These are phyloP conservation scores for Aegilops bicornis DNA, from an alignment of 176 grass and related monocot genomes.

Conservation along the genomic window DNA sequence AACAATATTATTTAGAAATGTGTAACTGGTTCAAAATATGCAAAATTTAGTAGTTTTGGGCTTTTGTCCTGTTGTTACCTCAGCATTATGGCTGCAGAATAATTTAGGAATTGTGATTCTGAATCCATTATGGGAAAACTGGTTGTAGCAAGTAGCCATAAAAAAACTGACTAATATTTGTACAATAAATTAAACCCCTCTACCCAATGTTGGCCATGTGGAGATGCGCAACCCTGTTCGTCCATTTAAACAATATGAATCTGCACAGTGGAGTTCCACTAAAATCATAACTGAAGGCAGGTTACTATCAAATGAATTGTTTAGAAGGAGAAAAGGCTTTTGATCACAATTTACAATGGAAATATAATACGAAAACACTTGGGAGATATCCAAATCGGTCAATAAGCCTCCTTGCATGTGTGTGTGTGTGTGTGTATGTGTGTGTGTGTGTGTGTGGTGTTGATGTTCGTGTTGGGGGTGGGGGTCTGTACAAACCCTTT, in stretches of 20 bases:
- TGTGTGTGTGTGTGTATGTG: too few relatives aligned
- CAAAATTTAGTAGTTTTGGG: neutral
- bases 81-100: neutral
- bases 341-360: neutral
- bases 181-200: neutral
- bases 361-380: neutral
- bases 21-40: constrained; percentile 15
- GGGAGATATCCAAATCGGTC: constrained; percentile 1
- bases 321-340: neutral
- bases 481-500: too few relatives aligned
- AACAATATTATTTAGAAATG: constrained; percentile 1
- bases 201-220: neutral
- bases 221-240: neutral
- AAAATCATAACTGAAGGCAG: neutral
- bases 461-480: too few relatives aligned
- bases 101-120: neutral
- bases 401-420: neutral
- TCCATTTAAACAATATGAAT: neutral
- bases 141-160: neutral
- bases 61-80: neutral
- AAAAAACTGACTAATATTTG: neutral
- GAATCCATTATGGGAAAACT: neutral
- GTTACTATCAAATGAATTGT: neutral
- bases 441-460: too few relatives aligned
- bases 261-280: neutral